Evolutionary conservation across 371 early-diverging fungal species (phyloP), one percentile per base, ranked within the genome.

Genomic region (Gilbertella persicaria): DNA sequence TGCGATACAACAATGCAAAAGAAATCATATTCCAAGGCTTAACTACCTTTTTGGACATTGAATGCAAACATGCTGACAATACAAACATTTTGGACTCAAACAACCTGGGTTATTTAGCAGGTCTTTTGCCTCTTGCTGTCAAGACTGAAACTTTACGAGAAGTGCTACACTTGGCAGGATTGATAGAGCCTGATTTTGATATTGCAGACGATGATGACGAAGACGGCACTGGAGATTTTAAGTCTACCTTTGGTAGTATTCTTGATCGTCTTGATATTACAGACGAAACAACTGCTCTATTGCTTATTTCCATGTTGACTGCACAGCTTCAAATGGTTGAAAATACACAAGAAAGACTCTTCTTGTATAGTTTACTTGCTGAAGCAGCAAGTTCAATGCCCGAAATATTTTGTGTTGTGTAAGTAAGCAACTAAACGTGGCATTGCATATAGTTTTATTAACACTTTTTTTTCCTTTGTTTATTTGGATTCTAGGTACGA

Each of bases 241-340:
- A 45, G 17, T 12, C 54, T 35, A 83, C 66, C 21, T 81, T 79
- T 64, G 76, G 78, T 59, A 79, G 78, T 53, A 67, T 89, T 24
- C 85, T 90, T 62, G 88, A 88, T 57, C 73, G 75, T 48, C 53
- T 84, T 7, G 81, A 84, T 35, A 83, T 87, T 41, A 81, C 85
- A 0, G 85, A 87, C 62, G 75, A 83, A 56, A 85, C 85, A 21
- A 87, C 72, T 17, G 86, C 92, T 14, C 65, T 91, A 23, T 67
- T 94, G 55, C 68, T 90, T 36, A 82, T 90, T 10, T 87, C 92
- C 2, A 69, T 93, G 55, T 66, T 94, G 64, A 88, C 88, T 3
- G 85, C 90, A 0, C 86, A 94, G 74, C 73, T 96, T 47, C 86
- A 94, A 62, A 82, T 81, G 53, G 82, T 91, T 0, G 94, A 95